Base-by-base conservation (phyloP, 208 protist genomes). In the Leishmania arabica region DNA sequence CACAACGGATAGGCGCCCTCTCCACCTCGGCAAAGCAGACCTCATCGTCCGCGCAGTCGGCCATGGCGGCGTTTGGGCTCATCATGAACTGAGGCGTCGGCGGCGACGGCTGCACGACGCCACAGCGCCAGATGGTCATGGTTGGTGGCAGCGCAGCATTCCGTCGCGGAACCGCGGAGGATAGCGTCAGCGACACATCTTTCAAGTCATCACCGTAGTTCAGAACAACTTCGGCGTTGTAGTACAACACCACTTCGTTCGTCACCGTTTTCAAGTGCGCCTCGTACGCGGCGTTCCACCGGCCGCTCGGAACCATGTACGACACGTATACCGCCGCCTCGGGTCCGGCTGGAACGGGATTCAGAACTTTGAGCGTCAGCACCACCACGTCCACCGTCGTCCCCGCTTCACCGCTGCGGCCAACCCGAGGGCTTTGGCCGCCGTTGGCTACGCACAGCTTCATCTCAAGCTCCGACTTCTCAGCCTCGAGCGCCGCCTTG, bases 281-380 rank as follows among this genome's bases (percentile, higher is more conserved):
- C 80, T 84, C 80, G 69, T 84, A 84, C 45, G 71, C 75, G 34
- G 80, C 75, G 34, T 56, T 68, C 80, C 80, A 84, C 47, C 37
- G 31, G 31, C 80, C 80, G 24, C 65, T 56, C 66, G 54, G 54
- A 40, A 79, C 80, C 75, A 79, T 75, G 69, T 79, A 84, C 19
- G 80, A 84, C 19, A 84, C 80, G 80, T 84, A 84, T 40, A 84
- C 80, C 54, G 72, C 68, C 34, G 80, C 80, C 54, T 79, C 75
- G 27, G 80, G 80, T 1, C 75, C 74, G 2, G 80, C 75, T 56
- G 80, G 80, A 27, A 84, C 75, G 3, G 80, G 51, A n/a, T 40
- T 45, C 75, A 84, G 56, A 47, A 84, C 80, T 75, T 79, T 84
- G 64, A 84, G 80, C 31, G 80, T 84, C 66, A 84, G 65, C 56